Evolutionary conservation across 2,329 filamentous ascomycete species (phyloP).

Genomic region (Paramyrothecium sp.): DNA sequence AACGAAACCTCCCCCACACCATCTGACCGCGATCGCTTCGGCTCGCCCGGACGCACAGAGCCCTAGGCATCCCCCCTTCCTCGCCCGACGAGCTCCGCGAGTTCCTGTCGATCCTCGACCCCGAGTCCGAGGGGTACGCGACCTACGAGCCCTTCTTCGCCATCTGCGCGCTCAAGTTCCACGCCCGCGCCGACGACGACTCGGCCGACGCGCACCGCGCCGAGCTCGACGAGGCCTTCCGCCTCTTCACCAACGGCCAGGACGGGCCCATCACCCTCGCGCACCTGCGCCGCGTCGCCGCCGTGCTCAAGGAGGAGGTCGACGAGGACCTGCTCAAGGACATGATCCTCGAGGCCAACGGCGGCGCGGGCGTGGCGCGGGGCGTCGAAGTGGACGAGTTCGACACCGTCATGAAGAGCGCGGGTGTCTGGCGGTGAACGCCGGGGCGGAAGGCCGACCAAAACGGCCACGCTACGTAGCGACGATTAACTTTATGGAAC

Average conservation of each 20-base stretch:
- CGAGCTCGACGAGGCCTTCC: slow-evolving; percentile 81
- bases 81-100: slow-evolving; percentile 67
- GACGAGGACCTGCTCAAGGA: slow-evolving; percentile 81
- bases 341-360: slow-evolving; percentile 95
- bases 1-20: not conserved
- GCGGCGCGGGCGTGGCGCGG: slow-evolving; percentile 66
- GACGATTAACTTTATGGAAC: too few relatives aligned
- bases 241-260: slow-evolving; percentile 67
- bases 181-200: slow-evolving; percentile 52
- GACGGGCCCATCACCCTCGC: slow-evolving; percentile 69
- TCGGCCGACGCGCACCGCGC: slow-evolving; percentile 49
- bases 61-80: slow-evolving; percentile 73
- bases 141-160: slow-evolving; percentile 81
- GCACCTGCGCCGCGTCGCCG: slow-evolving; percentile 76
- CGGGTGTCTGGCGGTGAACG: slow-evolving; percentile 80
- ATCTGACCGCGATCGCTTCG: not conserved
- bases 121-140: slow-evolving; percentile 74
- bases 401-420: slow-evolving; percentile 79
- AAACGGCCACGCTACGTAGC: too few relatives aligned
- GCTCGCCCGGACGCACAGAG: slow-evolving; percentile 47
- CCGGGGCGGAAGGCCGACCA: too few relatives aligned
- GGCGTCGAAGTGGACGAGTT: slow-evolving; percentile 81
- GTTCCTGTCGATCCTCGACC: slow-evolving; percentile 80
- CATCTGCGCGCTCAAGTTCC: slow-evolving; percentile 83
- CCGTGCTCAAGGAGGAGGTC: slow-evolving; percentile 79